Percentiles rank a stretch among this genome's conserved stretches.
Evolutionary conservation across 768 basidiomycete genomes (phyloP).

Genomic region (Cubamyces lactineus): DNA sequence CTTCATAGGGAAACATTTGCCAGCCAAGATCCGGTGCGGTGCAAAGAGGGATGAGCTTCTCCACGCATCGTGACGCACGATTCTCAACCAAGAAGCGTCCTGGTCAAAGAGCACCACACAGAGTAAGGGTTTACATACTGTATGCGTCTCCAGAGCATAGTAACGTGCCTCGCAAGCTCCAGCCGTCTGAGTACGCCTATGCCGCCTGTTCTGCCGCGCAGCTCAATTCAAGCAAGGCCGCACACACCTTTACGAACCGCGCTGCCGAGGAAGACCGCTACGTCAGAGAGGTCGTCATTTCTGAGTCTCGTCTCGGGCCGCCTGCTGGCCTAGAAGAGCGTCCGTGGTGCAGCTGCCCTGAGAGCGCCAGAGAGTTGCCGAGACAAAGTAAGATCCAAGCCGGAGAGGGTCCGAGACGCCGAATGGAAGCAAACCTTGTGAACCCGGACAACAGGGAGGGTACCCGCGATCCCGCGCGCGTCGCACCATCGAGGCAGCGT

Average conservation of each 20-base stretch:
- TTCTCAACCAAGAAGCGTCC: too few relatives aligned
- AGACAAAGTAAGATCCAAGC: background rate
- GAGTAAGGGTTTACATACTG: too few relatives aligned
- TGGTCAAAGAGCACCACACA: too few relatives aligned
- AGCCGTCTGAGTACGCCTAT: too few relatives aligned
- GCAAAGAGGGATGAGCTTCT: too few relatives aligned
- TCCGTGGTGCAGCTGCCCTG: background rate
- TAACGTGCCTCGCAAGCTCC: too few relatives aligned
- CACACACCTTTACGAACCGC: background rate
- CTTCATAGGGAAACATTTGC: too few relatives aligned
- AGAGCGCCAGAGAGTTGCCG: background rate
- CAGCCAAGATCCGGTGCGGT: too few relatives aligned
- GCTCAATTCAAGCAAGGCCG: background rate
- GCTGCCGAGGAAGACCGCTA: background rate
- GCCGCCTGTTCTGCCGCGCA: background rate
- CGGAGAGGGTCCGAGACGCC: background rate
- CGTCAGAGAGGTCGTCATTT: background rate
- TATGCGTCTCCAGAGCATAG: too few relatives aligned
- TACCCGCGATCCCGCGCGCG: background rate
- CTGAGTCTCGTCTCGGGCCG: background rate
- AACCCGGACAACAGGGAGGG: background rate
- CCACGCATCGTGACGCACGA: too few relatives aligned
- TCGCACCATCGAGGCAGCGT: conserved; percentile 9
- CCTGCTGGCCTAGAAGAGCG: background rate
- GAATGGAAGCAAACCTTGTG: background rate